These are phyloP conservation scores for Plasmodium adleri DNA, from an alignment of 169 alveolate genomes.

Conservation along the genomic window DNA sequence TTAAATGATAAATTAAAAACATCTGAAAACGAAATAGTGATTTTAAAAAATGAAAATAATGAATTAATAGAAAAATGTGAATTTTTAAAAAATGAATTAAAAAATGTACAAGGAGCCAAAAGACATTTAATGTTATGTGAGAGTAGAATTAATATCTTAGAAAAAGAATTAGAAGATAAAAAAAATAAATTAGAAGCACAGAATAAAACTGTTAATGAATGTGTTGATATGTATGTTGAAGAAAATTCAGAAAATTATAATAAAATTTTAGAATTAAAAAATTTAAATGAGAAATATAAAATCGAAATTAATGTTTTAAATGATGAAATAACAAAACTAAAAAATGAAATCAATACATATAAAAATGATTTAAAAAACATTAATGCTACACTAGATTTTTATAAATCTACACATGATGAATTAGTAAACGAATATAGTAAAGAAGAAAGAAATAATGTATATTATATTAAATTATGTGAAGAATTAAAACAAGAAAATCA, in stretches of 20 bases:
- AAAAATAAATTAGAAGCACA: conserved; percentile 65
- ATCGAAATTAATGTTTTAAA: conserved; percentile 46
- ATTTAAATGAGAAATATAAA: conserved; percentile 56
- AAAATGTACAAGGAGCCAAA: conserved; percentile 59
- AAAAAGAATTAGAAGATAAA: conserved; percentile 69
- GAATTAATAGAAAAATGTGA: conserved; percentile 64
- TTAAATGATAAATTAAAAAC: conserved; percentile 45
- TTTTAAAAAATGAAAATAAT: conserved; percentile 45
- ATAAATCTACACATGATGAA: conserved; percentile 75
- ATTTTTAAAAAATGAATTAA: conserved; percentile 59
- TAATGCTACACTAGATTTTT: conserved; percentile 62
- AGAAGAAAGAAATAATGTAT: conserved; percentile 61
- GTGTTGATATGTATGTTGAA: conserved; percentile 73
- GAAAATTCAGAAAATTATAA: conserved; percentile 73
- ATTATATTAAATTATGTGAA: conserved; percentile 51
- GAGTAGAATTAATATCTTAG: conserved; percentile 57
- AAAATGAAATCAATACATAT: conserved; percentile 15
- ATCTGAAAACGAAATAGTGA: conserved; percentile 21
- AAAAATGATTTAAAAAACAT: conserved; percentile 61
- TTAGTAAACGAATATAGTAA: conserved; percentile 61
- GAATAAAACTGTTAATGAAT: conserved; percentile 61
- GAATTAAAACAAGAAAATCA: conserved; percentile 54
- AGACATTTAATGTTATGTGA: conserved; percentile 69
- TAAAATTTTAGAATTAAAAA: conserved; percentile 69
- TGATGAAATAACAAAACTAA: conserved; percentile 65